Conservation (phyloP, 1,284 basidiomycete genomes). For the Pholiota adiposa region DNA sequence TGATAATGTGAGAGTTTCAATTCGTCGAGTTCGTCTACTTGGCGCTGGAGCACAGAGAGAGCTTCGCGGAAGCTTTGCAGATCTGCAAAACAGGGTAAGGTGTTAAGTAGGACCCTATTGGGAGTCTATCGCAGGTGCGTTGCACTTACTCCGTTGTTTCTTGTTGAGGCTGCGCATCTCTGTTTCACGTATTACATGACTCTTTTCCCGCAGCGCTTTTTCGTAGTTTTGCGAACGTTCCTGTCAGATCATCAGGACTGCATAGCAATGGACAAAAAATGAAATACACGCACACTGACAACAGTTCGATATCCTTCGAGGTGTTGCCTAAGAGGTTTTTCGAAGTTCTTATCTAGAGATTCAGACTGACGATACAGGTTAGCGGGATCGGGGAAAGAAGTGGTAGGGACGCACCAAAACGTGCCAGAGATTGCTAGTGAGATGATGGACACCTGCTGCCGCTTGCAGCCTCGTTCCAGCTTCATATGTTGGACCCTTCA, state of each 20-base stretch:
- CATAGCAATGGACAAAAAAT: background rate
- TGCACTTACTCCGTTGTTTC: constrained; percentile 77
- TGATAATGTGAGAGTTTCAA: constrained; percentile 82
- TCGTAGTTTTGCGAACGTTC: constrained; percentile 85
- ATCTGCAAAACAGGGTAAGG: constrained; percentile 49
- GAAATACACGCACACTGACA: constrained; percentile 58
- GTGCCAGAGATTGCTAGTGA: constrained; percentile 93
- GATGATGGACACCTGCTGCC: constrained; percentile 88
- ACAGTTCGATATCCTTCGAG: constrained; percentile 81
- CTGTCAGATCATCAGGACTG: constrained; percentile 36
- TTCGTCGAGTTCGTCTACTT: constrained; percentile 88
- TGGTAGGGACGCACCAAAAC: constrained; percentile 63
- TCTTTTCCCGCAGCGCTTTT: constrained; percentile 79
- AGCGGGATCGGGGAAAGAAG: background rate
- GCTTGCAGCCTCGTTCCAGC: constrained; percentile 78
- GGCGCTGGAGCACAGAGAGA: constrained; percentile 81
- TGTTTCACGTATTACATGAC: constrained; percentile 85
- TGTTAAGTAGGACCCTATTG: background rate
- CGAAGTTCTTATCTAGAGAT: constrained; percentile 87
- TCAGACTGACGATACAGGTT: constrained; percentile 61
- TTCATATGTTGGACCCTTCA: constrained; percentile 83
- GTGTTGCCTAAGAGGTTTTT: constrained; percentile 85
- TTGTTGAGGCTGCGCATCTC: constrained; percentile 86
- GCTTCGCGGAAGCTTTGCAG: constrained; percentile 87
- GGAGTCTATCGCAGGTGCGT: background rate